These are phyloP conservation scores for Saturnispora sekii DNA, from an alignment of 805 yeast genomes.

Conservation along the genomic window DNA sequence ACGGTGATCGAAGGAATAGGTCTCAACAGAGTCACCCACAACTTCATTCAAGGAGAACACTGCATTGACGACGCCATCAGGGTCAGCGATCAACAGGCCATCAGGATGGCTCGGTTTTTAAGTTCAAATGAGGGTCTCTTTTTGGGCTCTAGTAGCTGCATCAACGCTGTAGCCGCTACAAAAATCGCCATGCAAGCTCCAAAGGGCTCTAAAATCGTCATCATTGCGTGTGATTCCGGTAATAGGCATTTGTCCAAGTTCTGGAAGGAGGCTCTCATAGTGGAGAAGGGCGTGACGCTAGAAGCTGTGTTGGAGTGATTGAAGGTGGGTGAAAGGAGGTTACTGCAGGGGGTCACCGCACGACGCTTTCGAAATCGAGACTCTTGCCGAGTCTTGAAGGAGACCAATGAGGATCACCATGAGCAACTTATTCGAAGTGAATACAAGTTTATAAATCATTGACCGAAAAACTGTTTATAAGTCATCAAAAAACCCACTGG, in stretches of 20 bases:
- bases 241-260: slow-evolving; percentile 83
- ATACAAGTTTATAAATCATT: too few species aligned
- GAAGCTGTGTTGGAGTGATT: slow-evolving; percentile 28
- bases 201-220: slow-evolving; percentile 63
- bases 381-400: too few species aligned
- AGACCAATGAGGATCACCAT: too few species aligned
- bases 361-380: too few species aligned
- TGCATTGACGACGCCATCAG: slow-evolving; percentile 70
- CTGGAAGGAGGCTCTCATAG: slow-evolving; percentile 61
- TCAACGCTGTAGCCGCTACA: slow-evolving; percentile 85
- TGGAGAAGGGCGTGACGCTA: slow-evolving; percentile 28
- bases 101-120: slow-evolving; percentile 78
- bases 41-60: slow-evolving; percentile 62
- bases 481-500: slow-evolving; percentile 57
- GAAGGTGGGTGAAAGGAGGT: not conserved
- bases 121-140: slow-evolving; percentile 82
- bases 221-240: slow-evolving; percentile 90
- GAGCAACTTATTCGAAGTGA: too few species aligned
- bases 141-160: slow-evolving; percentile 88
- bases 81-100: slow-evolving; percentile 72
- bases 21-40: slow-evolving; percentile 73
- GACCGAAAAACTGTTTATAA: slow-evolving; percentile 21
- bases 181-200: slow-evolving; percentile 39
- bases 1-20: slow-evolving; percentile 94
- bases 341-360: too few species aligned